Evolutionary conservation across 2,329 filamentous ascomycete genomes (phyloP), one percentile per base, ranked within the genome.

Genomic region (Cryphonectria radicalis): DNA sequence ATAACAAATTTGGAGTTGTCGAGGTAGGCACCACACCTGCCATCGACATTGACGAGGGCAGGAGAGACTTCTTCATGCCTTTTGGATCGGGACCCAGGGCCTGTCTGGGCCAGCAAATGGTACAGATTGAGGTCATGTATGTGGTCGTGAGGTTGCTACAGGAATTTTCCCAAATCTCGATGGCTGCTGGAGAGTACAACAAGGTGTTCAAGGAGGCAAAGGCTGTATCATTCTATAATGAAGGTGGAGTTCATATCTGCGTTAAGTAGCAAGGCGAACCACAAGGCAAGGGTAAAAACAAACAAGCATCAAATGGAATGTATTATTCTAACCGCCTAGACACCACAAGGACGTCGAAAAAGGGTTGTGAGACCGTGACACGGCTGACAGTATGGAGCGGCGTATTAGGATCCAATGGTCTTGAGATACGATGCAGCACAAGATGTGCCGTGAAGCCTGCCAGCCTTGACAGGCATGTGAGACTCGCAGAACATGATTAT

Each of bases 201-300:
- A 55, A n/a, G 62, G n/a, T 59, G 17, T 73, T 73, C 67, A 69
- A 28, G 64, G 72, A 73, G 67, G 72, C 70, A 28, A 28, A 64
- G 67, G 70, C 70, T 1, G 72, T 73, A 7, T 73, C 70, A n/a
- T 70, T 73, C 43, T 66, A 72, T 37, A 70, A 72, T 17, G 70
- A 64, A 11, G 55, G 71, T 40, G 72, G 72, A 37, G 67, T 69
- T 17, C 66, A 62, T 32, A 59, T 73, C 13, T 63, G 66, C 14
- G 35, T 70, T 53, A 46, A 35, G 4, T 50, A 65, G 63, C 42
- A 22, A 35, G 19, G 3, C 13, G 13, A 37, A 35, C 2, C 10
- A 46, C 17, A 60, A n/a, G n/a, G 11, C 37, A 11, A 22, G 50
- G 35, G 19, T 7, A 1, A n/a, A 50, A 59, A 59, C 25, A 32